phyloP scores from a whole-genome alignment of 805 yeast species.

The Pichia deserticola region DNA sequence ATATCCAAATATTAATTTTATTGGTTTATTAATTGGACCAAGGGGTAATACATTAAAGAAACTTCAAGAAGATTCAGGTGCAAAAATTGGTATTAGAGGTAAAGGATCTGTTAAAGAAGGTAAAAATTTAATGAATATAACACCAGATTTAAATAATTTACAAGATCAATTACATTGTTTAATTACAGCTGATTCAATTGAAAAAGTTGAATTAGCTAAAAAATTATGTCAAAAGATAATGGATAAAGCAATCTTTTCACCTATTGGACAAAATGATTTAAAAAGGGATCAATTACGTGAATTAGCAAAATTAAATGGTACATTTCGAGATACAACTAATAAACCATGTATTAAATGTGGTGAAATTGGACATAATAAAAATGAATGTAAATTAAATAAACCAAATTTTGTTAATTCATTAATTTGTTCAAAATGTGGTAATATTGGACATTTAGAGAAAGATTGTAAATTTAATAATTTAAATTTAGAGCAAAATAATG shows the following conservation, averaged over 20 bases:
- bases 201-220: constrained; percentile 67
- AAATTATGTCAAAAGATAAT: constrained; percentile 68
- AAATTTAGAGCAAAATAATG: constrained; percentile 3
- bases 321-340: constrained; percentile 64
- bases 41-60: constrained; percentile 84
- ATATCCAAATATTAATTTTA: constrained; percentile 87
- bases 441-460: constrained; percentile 76
- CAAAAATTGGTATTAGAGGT: constrained; percentile 86
- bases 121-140: constrained; percentile 43
- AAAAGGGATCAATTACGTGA: constrained; percentile 88
- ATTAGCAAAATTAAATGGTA: constrained; percentile 90
- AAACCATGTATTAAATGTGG: constrained; percentile 62
- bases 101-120: constrained; percentile 96
- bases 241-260: constrained; percentile 77
- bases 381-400: constrained; percentile 54
- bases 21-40: constrained; percentile 88
- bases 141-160: constrained; percentile 44
- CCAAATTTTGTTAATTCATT: constrained; percentile 36
- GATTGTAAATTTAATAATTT: constrained; percentile 58
- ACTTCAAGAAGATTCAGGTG: constrained; percentile 80
- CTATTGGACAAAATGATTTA: constrained; percentile 88
- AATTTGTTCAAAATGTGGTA: constrained; percentile 73
- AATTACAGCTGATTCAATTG: constrained; percentile 75
- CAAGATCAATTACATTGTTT: constrained; percentile 87
- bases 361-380: constrained; percentile 53